Base-by-base conservation (phyloP, 2,329 filamentous ascomycete genomes). In the Clathrospora elynae region DNA sequence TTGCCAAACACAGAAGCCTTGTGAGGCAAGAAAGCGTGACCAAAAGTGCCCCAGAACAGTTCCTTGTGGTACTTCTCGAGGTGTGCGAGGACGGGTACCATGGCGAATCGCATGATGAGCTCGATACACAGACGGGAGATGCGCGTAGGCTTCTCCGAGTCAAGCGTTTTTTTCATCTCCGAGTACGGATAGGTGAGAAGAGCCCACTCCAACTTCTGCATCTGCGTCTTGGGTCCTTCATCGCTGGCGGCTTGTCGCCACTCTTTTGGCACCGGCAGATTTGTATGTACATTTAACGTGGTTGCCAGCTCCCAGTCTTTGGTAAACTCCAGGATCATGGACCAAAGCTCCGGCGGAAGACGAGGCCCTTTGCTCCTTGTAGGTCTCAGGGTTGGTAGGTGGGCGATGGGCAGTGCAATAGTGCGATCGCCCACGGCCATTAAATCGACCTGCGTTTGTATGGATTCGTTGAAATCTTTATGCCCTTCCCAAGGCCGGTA, bases 251-350 rank as follows among this genome's bases (percentile, higher is more conserved):
- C 81, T 38, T 74, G 73, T 51, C 81, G 78, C 90, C 90, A 95
- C 55, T 88, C 82, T 23, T 75, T 69, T 1, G 92, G 90, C 48
- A 85, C 82, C 1, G 83, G 79, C 5, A 96, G 75, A 41, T 82
- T 90, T 1, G 90, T 90, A 62, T 87, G 92, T 30, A 96, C 81
- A 42, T 87, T 85, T 5, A 96, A 76, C 1, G 88, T 86, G 53
- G 85, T 85, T 7, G 92, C 87, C 13, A 95, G 77, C 71, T 96
- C 92, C 92, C 92, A 97, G 67, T 97, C 92, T 29, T 84, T 84
- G 0, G 90, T 82, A 50, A 86, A 83, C 53, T 95, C 88, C 29
- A 96, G 83, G 33, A 97, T 87, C 43, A 92, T 86, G 20, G 86
- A 86, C 90, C 91, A 96, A 25, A 96, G 80, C 70, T 97, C 92